phyloP scores from a whole-genome alignment of 2,329 filamentous ascomycete genomes.

The Ophiostoma ulmi region DNA sequence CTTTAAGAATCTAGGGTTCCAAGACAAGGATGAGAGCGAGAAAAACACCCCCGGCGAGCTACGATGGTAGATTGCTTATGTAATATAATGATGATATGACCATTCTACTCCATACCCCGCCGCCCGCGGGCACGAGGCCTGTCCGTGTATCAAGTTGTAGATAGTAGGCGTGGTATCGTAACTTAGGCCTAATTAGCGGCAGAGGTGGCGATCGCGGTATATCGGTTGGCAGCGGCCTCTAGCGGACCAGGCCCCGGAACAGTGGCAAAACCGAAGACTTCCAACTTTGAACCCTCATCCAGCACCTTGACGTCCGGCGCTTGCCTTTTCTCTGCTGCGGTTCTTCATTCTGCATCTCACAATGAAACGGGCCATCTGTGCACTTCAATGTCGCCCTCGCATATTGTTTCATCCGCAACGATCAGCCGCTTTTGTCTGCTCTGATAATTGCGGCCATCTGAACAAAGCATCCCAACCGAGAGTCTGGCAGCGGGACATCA shows the following conservation, averaged over 20 bases:
- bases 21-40: conserved; percentile 38
- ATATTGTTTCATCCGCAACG: not conserved
- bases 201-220: too few relatives aligned
- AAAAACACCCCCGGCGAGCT: conserved; percentile 33
- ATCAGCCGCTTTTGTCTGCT: not conserved
- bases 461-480: not conserved
- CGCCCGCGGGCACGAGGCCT: too few relatives aligned
- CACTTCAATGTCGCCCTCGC: not conserved
- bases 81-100: conserved; percentile 6
- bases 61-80: conserved; percentile 32
- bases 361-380: not conserved
- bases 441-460: not conserved
- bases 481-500: not conserved
- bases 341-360: not conserved
- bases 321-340: not conserved
- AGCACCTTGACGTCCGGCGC: not conserved
- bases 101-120: not conserved
- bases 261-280: too few relatives aligned
- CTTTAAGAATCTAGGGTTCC: conserved; percentile 87
- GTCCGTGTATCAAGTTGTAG: too few relatives aligned
- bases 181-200: too few relatives aligned
- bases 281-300: too few relatives aligned
- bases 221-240: too few relatives aligned
- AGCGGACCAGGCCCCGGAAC: too few relatives aligned
- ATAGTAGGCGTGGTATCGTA: too few relatives aligned